Conservation (phyloP, 768 basidiomycete species). For the Hemileccinum impolitum region DNA sequence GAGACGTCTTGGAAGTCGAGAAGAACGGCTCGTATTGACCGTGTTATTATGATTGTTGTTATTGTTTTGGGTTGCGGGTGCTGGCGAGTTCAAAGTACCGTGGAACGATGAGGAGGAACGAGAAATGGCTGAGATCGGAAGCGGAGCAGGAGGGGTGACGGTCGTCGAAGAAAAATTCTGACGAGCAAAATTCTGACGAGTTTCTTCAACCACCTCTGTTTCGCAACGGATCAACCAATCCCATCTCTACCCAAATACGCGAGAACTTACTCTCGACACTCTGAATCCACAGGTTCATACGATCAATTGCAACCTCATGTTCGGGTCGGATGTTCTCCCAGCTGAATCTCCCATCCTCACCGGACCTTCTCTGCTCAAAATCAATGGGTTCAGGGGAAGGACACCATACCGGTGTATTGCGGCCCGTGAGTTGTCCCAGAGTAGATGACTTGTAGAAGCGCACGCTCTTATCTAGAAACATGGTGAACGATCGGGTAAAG, state of each 20-base stretch:
- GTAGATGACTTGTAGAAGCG: conserved; percentile 65
- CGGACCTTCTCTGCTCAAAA: conserved; percentile 32
- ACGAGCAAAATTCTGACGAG: conserved; percentile 70
- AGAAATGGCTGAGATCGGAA: conserved; percentile 58
- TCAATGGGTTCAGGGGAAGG: conserved; percentile 30
- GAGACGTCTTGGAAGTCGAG: conserved; percentile 59
- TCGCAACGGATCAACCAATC: conserved; percentile 1
- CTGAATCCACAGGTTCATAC: conserved; percentile 80
- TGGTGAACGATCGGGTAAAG: background rate
- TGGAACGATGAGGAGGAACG: conserved; percentile 42
- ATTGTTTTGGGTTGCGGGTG: conserved; percentile 11
- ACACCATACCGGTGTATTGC: conserved; percentile 29
- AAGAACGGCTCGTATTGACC: conserved; percentile 19
- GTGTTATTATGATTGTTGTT: conserved; percentile 7
- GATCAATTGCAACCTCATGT: conserved; percentile 41
- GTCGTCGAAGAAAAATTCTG: conserved; percentile 65
- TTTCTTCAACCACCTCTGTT: conserved; percentile 78
- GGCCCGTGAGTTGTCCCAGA: conserved; percentile 38
- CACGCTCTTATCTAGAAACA: conserved; percentile 58
- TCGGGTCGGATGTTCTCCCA: conserved; percentile 35
- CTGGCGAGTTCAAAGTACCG: conserved; percentile 32
- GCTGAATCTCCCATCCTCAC: conserved; percentile 32
- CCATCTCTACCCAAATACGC: background rate
- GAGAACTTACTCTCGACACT: conserved; percentile 73
- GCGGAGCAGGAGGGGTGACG: conserved; percentile 51